phyloP scores from a whole-genome alignment of 495 filamentous ascomycete genomes.

The Chaetomidium leptoderma region DNA sequence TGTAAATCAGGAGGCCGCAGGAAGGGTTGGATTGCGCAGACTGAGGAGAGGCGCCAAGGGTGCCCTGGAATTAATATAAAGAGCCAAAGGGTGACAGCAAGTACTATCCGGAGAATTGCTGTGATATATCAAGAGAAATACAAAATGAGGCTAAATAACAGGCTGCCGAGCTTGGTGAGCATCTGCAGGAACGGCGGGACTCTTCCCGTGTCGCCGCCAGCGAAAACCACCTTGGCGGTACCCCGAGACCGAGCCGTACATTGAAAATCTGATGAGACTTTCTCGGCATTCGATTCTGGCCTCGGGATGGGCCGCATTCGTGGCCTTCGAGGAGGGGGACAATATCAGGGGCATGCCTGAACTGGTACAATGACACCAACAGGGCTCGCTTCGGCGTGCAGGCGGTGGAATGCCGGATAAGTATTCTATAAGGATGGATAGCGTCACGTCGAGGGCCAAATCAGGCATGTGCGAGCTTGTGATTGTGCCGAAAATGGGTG shows the following conservation, averaged over 20 bases:
- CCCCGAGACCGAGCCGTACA: constrained; percentile 3
- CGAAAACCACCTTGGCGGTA: constrained; percentile 28
- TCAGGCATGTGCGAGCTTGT: not conserved
- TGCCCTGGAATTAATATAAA: constrained; percentile 11
- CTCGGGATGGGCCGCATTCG: not conserved
- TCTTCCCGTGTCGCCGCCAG: constrained; percentile 14
- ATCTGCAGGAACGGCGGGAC: constrained; percentile 26
- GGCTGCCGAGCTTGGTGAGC: constrained; percentile 22
- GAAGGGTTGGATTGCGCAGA: constrained; percentile 10
- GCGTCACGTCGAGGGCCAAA: not conserved
- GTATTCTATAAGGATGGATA: not conserved
- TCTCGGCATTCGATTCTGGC: constrained; percentile 22
- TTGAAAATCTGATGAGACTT: not conserved
- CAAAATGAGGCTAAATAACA: constrained; percentile 33
- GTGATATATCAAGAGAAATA: constrained; percentile 7
- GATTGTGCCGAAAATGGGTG: not conserved
- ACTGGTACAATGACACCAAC: not conserved
- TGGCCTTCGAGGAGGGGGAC: not conserved
- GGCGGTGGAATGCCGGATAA: not conserved
- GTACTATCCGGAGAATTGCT: constrained; percentile 32
- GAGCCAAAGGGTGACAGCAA: constrained; percentile 8
- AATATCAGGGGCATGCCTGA: not conserved
- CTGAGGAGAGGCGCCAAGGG: not conserved
- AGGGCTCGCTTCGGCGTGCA: constrained; percentile 1
- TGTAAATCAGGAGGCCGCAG: constrained; percentile 22